A percentile compares a stretch with the other conserved stretches of the same genome.
phyloP scores from a whole-genome alignment of 108 stramenopile genomes.

The Bacterosira constricta region DNA sequence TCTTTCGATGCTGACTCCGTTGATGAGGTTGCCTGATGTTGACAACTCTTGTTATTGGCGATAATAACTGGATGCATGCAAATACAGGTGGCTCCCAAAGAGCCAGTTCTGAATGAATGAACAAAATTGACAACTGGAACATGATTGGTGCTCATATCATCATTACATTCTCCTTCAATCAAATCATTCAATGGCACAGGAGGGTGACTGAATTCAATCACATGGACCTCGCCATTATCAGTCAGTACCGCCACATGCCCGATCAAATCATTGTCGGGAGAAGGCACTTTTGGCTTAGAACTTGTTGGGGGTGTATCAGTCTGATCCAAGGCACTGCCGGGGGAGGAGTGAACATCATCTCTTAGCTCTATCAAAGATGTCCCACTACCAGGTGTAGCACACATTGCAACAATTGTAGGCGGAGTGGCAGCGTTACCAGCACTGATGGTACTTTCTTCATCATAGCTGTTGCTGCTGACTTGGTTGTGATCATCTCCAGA shows the following conservation, averaged over 20 bases:
- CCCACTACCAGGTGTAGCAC: constrained; percentile 26
- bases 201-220: constrained; percentile 16
- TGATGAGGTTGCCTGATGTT: too few species aligned
- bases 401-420: constrained; percentile 35
- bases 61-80: constrained; percentile 24
- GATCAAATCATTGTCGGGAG: constrained; percentile 1
- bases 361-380: constrained; percentile 23
- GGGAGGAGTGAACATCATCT: not conserved
- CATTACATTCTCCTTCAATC: not conserved
- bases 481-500: constrained; percentile 3
- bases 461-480: not conserved
- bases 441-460: not conserved
- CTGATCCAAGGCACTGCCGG: not conserved
- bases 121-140: constrained; percentile 19
- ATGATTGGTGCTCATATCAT: not conserved
- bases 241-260: constrained; percentile 47
- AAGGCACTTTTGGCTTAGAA: not conserved
- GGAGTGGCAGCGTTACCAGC: not conserved
- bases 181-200: not conserved
- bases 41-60: not conserved
- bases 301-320: not conserved
- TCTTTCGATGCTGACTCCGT: not conserved
- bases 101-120: constrained; percentile 25
- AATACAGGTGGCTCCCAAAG: constrained; percentile 37
- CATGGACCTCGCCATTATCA: constrained; percentile 27